phyloP scores from a whole-genome alignment of 345 rosid species.

The Citrus maxima region DNA sequence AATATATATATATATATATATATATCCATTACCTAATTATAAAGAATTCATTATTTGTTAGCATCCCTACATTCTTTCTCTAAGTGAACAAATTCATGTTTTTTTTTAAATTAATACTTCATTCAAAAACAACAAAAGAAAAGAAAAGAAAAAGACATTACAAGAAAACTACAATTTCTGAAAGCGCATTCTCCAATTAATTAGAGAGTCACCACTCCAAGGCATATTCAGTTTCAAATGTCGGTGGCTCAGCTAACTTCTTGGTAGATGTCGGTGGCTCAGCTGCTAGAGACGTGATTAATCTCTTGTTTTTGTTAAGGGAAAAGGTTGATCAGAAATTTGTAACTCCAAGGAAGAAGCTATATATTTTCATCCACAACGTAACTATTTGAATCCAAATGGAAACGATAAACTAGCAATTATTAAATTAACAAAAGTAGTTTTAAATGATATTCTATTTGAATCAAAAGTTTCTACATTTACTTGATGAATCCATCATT shows the following conservation, averaged over 20 bases:
- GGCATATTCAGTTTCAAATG: background rate
- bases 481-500: background rate
- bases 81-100: no score
- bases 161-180: no score
- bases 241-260: constrained; percentile 23
- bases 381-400: background rate
- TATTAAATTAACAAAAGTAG: background rate
- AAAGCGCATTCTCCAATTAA: no score
- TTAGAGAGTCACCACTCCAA: no score
- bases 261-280: constrained; percentile 15
- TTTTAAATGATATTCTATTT: constrained; percentile 6
- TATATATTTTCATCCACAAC: constrained; percentile 16
- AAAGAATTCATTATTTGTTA: no score
- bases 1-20: no score
- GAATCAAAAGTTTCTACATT: background rate
- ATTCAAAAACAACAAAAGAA: no score
- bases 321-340: constrained; percentile 24
- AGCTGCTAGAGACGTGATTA: constrained; percentile 35
- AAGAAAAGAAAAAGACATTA: no score
- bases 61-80: no score
- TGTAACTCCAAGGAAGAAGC: constrained; percentile 24
- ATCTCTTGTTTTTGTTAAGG: constrained; percentile 30
- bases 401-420: background rate
- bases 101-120: no score
- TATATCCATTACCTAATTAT: no score